Base-by-base conservation (phyloP, 2,329 filamentous ascomycete species). In the Aspergillus fijiensis region DNA sequence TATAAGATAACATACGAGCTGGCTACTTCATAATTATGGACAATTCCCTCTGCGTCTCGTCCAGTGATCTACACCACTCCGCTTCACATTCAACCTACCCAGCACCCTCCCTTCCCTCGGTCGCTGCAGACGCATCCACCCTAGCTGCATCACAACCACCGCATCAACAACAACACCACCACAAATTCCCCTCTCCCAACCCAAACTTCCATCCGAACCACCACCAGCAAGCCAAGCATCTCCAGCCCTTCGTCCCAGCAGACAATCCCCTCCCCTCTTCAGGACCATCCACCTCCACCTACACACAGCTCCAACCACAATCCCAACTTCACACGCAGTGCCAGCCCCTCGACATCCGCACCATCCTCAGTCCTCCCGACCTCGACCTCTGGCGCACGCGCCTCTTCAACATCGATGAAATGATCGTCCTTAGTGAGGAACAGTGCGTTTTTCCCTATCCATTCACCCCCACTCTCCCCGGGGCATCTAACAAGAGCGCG, bases 351-450 rank as follows among this genome's bases (percentile, higher is more conserved):
- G 45, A 55, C 42, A 49, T 55, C 27, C 39, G 42, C 42, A 55
- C 89, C 64, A 81, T 91, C 11, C 74, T 86, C 9, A 79, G 90
- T 67, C 89, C 89, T 45, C 89, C 89, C 2, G 81, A 89, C 65
- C 79, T 93, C 52, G 80, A 85, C 12, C 79, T 80, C 62, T 94
- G 90, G 90, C 81, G 90, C 55, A 81, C 89, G 66, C 87, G 82
- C 69, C 77, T 93, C 50, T 94, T 93, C 73, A 82, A 90, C 69
- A 87, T 92, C n/a, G 85, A 91, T 66, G 87, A 89, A 49, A 84
- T 83, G 50, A 89, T 93, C 60, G 84, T 87, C 12, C 76, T 94
- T 66, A 91, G 84, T 31, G 86, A 92, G 72, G 88, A 92, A 63
- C 84, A 93, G 87, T 91, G 82, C 64, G 82, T 55, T 7, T 19